Evolutionary conservation across 768 basidiomycete species (phyloP).

Genomic region (Tricholoma flavovirens): DNA sequence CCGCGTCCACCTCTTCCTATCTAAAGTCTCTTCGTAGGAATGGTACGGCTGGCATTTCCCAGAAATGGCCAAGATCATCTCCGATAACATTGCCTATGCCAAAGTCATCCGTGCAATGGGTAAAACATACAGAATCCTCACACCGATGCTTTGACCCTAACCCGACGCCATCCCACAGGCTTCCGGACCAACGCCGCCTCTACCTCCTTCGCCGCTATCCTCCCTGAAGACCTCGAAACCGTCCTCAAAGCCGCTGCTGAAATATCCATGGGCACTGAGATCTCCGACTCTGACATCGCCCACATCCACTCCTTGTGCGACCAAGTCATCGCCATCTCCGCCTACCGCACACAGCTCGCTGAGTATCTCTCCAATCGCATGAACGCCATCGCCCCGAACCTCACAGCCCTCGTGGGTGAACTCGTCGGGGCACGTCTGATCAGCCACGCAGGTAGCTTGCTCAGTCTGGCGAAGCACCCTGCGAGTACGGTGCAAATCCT

Average conservation of each 20-base stretch:
- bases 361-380: slow-evolving; percentile 98
- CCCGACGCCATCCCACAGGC: slow-evolving; percentile 35
- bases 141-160: not conserved
- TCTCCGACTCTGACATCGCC: slow-evolving; percentile 92
- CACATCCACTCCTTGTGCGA: slow-evolving; percentile 97
- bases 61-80: slow-evolving; percentile 97
- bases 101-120: slow-evolving; percentile 92
- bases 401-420: slow-evolving; percentile 89
- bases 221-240: slow-evolving; percentile 96
- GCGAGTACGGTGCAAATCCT: slow-evolving; percentile 98
- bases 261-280: slow-evolving; percentile 99
- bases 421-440: slow-evolving; percentile 90
- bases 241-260: slow-evolving; percentile 93
- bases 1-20: not conserved
- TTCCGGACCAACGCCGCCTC: slow-evolving; percentile 91
- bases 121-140: slow-evolving; percentile 23
- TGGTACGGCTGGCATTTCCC: slow-evolving; percentile 99
- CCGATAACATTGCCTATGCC: slow-evolving; percentile 95
- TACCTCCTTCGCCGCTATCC: slow-evolving; percentile 82
- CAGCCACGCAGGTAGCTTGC: slow-evolving; percentile 92
- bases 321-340: slow-evolving; percentile 94
- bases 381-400: slow-evolving; percentile 96
- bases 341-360: slow-evolving; percentile 90
- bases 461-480: slow-evolving; percentile 94
- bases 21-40: slow-evolving; percentile 52